A percentile compares a stretch with the other conserved stretches of the same genome.
Evolutionary conservation across 768 basidiomycete species (phyloP).

Genomic region (Boletus eberwhitei): DNA sequence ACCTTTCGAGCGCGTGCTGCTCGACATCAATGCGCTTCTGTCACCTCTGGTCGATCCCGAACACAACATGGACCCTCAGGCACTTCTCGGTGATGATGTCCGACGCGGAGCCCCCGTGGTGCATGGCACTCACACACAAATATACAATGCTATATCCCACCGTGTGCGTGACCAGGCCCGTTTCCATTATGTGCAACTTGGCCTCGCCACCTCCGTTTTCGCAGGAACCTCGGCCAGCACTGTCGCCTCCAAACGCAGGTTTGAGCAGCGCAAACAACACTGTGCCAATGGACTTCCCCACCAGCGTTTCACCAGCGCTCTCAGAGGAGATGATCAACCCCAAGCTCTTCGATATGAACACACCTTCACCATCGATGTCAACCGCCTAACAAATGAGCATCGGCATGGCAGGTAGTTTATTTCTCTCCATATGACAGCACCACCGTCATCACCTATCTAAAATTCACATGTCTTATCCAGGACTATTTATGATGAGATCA

Average conservation of each 20-base stretch:
- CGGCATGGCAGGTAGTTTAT: background rate
- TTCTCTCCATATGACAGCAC: too few relatives aligned
- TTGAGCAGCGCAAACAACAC: background rate
- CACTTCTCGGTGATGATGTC: background rate
- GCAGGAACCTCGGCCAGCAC: background rate
- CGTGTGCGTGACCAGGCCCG: too few relatives aligned
- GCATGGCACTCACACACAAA: too few relatives aligned
- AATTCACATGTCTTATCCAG: too few relatives aligned
- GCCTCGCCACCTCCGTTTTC: too few relatives aligned
- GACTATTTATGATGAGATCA: too few relatives aligned
- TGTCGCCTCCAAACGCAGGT: background rate
- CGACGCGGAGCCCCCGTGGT: background rate
- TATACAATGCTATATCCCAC: too few relatives aligned
- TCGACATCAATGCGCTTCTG: background rate
- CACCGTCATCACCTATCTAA: too few relatives aligned
- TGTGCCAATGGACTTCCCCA: background rate
- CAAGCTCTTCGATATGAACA: slow-evolving; percentile 4
- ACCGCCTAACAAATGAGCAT: background rate
- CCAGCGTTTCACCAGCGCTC: background rate
- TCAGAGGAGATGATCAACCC: background rate
- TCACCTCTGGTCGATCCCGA: background rate
- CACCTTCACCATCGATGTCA: background rate
- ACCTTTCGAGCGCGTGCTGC: background rate
- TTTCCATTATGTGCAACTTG: too few relatives aligned
- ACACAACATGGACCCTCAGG: background rate